phyloP scores from a whole-genome alignment of 23 red algal genomes.

The Chondrus crispus region DNA sequence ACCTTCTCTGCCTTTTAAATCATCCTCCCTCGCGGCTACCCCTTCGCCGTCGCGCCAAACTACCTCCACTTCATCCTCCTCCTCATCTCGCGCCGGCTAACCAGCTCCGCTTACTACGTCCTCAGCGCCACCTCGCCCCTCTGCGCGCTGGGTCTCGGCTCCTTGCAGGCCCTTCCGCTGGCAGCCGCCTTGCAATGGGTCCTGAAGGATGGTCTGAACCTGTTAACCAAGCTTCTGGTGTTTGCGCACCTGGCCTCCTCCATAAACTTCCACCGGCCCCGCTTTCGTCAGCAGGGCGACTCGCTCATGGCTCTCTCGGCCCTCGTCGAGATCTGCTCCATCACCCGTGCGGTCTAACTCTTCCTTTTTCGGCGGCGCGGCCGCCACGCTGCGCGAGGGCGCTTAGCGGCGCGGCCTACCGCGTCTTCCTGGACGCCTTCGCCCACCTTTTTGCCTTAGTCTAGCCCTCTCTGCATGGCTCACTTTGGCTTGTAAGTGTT shows the following conservation, averaged over 20 bases:
- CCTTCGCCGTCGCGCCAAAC: slow-evolving; percentile 51
- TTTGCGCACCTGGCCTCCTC: slow-evolving; percentile 60
- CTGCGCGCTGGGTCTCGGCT: slow-evolving; percentile 58
- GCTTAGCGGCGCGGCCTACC: no score
- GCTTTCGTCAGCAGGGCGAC: slow-evolving; percentile 82
- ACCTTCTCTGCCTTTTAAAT: background rate
- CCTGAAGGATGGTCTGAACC: slow-evolving; percentile 92
- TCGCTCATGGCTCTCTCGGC: slow-evolving; percentile 70
- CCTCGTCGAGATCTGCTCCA: slow-evolving; percentile 63
- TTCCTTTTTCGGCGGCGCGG: slow-evolving; percentile 67
- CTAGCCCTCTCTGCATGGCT: no score
- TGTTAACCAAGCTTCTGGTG: slow-evolving; percentile 69
- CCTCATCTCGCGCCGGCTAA: slow-evolving; percentile 53
- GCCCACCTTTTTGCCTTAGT: slow-evolving; percentile 65
- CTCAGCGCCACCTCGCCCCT: slow-evolving; percentile 78
- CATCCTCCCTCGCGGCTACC: slow-evolving; percentile 75
- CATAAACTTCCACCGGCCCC: slow-evolving; percentile 75
- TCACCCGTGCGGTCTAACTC: slow-evolving; percentile 57
- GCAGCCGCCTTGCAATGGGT: slow-evolving; percentile 88
- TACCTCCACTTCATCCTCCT: slow-evolving; percentile 58
- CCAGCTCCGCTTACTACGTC: slow-evolving; percentile 65
- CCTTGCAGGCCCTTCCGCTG: slow-evolving; percentile 21
- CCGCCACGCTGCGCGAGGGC: slow-evolving; percentile 58
- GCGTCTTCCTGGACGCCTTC: no score
- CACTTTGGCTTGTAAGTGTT: no score